A percentile compares a stretch with the other conserved stretches of the same genome.
phyloP scores from a whole-genome alignment of 371 early-diverging fungal genomes.

The Rhizomucor miehei region DNA sequence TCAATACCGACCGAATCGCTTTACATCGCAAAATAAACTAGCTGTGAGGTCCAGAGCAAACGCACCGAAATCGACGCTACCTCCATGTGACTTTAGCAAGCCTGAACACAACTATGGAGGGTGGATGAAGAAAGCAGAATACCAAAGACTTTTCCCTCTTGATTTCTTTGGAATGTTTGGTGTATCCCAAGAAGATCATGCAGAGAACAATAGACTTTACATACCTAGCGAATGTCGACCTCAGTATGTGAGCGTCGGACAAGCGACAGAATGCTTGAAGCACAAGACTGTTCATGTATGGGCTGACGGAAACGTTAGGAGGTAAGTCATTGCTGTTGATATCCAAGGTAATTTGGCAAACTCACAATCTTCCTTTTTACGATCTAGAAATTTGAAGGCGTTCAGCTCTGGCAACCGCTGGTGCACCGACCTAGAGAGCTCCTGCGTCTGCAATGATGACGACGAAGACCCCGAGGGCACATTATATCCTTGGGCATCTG shows the following conservation, averaged over 20 bases:
- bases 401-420: constrained; percentile 27
- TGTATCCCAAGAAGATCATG: constrained; percentile 27
- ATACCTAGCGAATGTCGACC: constrained; percentile 34
- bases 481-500: constrained; percentile 27
- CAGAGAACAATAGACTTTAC: constrained; percentile 22
- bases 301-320: constrained; percentile 35
- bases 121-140: constrained; percentile 29
- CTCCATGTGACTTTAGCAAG: constrained; percentile 17
- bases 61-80: constrained; percentile 5
- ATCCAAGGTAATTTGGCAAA: background rate
- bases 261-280: constrained; percentile 32
- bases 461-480: constrained; percentile 13
- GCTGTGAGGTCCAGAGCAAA: constrained; percentile 13
- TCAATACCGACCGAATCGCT: constrained; percentile 27
- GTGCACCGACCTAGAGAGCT: constrained; percentile 22
- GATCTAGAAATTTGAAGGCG: constrained; percentile 34
- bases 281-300: constrained; percentile 34
- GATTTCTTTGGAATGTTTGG: constrained; percentile 38
- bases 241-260: constrained; percentile 30
- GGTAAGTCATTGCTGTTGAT: constrained; percentile 13
- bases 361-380: background rate
- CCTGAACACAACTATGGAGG: constrained; percentile 14
- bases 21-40: constrained; percentile 28
- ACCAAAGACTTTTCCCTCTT: constrained; percentile 15
- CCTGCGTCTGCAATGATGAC: constrained; percentile 27